Evolutionary conservation across 495 filamentous ascomycete species (phyloP), one percentile per base, ranked within the genome.

Genomic region (Hyaloscypha bicolor): DNA sequence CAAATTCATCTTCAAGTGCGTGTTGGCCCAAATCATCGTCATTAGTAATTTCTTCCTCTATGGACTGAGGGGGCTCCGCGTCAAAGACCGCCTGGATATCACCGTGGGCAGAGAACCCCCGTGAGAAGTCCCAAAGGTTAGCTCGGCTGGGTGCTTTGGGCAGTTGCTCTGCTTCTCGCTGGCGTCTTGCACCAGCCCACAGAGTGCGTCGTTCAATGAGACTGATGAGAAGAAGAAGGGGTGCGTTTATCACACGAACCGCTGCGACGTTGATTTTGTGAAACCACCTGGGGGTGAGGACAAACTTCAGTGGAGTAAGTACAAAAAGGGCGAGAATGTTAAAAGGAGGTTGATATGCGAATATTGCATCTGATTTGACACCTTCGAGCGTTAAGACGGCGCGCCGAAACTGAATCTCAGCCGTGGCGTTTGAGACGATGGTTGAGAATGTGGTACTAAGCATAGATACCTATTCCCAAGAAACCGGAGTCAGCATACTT

Each of bases 361-460:
- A 93, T 66, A 73, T 71, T 9, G 71, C 71, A 69, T 92, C 90
- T 71, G 83, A 83, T 69, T 93, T 93, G 66, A 93, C 90, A 57
- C 89, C 89, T 75, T 91, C 88, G 22, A 92, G 86, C 0, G 90
- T 92, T n/a, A 90, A 74, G 5, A 93, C 90, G 4, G 90, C 86
- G 58, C 85, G 82, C 61, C 88, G 83, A 73, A 90, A 93, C 73
- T 90, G 87, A 48, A 90, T 87, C 75, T 93, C 90, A 21, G 88
- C 87, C 0, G 83, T 84, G 1, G 88, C 85, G 67, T 91, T 89
- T 55, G 77, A 76, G 9, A 86, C 84, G 60, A 93, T 87, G 42
- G 82, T 88, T 62, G 85, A 80, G 69, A 91, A 93, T 1, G 90
- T 91, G 60, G 88, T 90, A 55, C 83, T 88, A 3, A 93, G 80